Percentiles rank a stretch among this genome's conserved stretches.
These are phyloP conservation scores for Curvularia hawaiiensis DNA, from an alignment of 2,329 filamentous ascomycete species.

Conservation along the genomic window DNA sequence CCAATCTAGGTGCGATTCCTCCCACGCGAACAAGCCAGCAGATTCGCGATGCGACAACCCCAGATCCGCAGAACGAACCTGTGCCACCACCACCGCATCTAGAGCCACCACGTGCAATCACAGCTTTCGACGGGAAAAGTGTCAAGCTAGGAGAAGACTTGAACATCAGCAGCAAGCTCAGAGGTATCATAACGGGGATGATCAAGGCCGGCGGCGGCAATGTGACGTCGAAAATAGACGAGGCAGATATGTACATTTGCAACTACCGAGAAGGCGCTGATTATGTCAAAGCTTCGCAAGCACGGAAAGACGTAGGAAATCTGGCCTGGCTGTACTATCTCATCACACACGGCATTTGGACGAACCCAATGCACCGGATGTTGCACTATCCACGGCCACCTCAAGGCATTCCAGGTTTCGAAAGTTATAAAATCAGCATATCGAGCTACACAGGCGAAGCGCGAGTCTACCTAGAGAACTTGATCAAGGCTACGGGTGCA, in stretches of 20 bases:
- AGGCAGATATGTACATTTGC: constrained; percentile 84
- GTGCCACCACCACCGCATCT: constrained; percentile 26
- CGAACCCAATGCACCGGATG: constrained; percentile 78
- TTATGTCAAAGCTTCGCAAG: constrained; percentile 76
- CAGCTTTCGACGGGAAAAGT: constrained; percentile 77
- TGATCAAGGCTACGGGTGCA: constrained; percentile 82
- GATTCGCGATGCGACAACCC: constrained; percentile 43
- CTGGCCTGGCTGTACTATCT: constrained; percentile 92
- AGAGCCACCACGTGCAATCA: constrained; percentile 37
- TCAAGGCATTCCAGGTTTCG: constrained; percentile 78
- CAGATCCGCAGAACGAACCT: constrained; percentile 35
- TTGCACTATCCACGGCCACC: constrained; percentile 88
- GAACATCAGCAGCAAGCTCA: constrained; percentile 69
- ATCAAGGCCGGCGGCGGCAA: constrained; percentile 73
- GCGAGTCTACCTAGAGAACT: constrained; percentile 88
- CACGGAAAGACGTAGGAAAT: constrained; percentile 85
- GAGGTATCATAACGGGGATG: constrained; percentile 70
- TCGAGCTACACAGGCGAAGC: constrained; percentile 98
- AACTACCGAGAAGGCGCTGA: constrained; percentile 82
- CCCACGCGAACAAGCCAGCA: constrained; percentile 55
- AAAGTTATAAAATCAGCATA: constrained; percentile 77
- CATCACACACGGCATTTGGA: constrained; percentile 88
- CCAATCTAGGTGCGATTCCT: constrained; percentile 33
- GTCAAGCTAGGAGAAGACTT: constrained; percentile 80
- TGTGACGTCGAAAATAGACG: constrained; percentile 67